phyloP scores from a whole-genome alignment of 352 stramenopile species.

The Globisporangium radiosum region DNA sequence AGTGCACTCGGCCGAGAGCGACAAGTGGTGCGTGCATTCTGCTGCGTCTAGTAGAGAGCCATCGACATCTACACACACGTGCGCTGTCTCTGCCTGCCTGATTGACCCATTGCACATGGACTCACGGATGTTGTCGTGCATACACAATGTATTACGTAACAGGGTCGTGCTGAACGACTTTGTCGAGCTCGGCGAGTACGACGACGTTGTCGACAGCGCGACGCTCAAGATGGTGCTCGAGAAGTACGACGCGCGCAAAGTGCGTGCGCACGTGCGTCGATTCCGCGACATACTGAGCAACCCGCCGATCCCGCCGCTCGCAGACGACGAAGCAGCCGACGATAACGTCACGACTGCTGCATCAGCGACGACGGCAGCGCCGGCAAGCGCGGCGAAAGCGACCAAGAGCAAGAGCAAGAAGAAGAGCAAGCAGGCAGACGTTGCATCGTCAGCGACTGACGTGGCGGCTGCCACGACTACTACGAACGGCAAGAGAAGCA shows the following conservation, averaged over 20 bases:
- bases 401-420: constrained; percentile 20
- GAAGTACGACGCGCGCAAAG: constrained; percentile 84
- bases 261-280: constrained; percentile 71
- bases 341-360: background rate
- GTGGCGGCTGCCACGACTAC: background rate
- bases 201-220: constrained; percentile 48
- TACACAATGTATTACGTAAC: constrained; percentile 2
- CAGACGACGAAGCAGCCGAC: constrained; percentile 4
- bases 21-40: constrained; percentile 21
- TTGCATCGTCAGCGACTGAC: no score
- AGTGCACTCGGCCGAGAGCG: constrained; percentile 17
- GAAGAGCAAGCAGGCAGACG: constrained; percentile 9
- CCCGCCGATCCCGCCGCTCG: constrained; percentile 67
- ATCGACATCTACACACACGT: background rate
- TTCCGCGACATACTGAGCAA: constrained; percentile 80
- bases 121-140: background rate
- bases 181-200: constrained; percentile 81
- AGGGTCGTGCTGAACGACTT: constrained; percentile 77
- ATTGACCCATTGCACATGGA: background rate
- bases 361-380: background rate
- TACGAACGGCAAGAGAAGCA: constrained; percentile 4
- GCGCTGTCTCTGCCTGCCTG: background rate
- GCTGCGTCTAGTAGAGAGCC: background rate
- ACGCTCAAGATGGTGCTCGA: constrained; percentile 81
- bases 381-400: constrained; percentile 5